Percentiles rank a stretch among this genome's conserved stretches.
Conservation (phyloP, 2,329 filamentous ascomycete genomes). For the Orbilia ellipsospora region DNA sequence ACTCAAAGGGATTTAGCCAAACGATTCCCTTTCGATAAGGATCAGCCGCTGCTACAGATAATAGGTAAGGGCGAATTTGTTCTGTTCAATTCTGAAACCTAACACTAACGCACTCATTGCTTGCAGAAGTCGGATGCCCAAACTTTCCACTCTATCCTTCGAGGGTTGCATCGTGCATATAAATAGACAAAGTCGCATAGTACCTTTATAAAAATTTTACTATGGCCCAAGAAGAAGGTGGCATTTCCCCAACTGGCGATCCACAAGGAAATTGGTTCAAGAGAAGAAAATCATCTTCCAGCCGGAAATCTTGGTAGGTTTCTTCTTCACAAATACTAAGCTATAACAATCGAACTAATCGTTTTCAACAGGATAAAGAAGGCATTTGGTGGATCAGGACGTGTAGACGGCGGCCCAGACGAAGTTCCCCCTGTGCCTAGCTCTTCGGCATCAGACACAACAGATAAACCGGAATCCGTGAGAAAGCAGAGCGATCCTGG, state of each 20-base stretch:
- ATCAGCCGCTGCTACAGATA: background rate
- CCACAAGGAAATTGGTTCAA: background rate
- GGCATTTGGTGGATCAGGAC: constrained; percentile 25
- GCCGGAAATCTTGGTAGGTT: constrained; percentile 50
- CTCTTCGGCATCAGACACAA: no score
- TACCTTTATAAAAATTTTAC: no score
- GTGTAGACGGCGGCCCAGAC: constrained; percentile 12
- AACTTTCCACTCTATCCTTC: no score
- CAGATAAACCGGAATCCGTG: background rate
- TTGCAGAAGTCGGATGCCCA: background rate
- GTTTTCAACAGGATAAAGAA: constrained; percentile 39
- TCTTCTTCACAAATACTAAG: background rate
- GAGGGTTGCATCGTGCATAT: no score
- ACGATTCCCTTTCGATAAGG: constrained; percentile 10
- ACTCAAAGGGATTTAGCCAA: constrained; percentile 17
- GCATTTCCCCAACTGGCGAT: no score
- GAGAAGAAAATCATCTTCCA: constrained; percentile 12
- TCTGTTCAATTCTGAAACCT: constrained; percentile 1
- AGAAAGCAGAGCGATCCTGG: constrained; percentile 30
- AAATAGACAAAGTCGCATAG: no score
- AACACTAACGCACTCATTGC: constrained; percentile 10
- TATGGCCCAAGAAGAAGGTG: no score
- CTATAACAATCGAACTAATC: background rate
- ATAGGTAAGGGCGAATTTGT: constrained; percentile 28
- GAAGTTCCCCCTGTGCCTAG: background rate